Conservation (phyloP, 768 basidiomycete species). For the Russula sp. region DNA sequence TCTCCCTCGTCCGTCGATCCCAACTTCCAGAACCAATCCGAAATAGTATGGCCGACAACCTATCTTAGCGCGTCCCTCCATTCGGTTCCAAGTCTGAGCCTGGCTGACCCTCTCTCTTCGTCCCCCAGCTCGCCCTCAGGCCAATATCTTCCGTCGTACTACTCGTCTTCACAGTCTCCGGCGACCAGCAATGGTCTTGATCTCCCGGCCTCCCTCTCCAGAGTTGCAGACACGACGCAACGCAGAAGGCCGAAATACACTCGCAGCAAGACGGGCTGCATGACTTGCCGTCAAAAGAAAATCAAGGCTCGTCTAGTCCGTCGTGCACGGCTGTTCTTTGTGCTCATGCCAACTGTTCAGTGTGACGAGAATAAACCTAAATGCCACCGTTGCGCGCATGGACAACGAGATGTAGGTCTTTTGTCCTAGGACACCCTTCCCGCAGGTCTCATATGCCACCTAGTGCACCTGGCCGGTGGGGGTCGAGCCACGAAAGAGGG, state of each 20-base stretch:
- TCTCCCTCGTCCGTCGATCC: constrained; percentile 28
- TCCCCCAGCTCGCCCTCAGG: constrained; percentile 26
- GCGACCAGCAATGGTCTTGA: constrained; percentile 38
- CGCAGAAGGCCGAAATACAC: constrained; percentile 90
- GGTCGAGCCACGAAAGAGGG: constrained; percentile 65
- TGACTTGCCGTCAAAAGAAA: constrained; percentile 91
- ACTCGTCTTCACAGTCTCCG: constrained; percentile 29
- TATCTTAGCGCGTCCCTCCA: constrained; percentile 31
- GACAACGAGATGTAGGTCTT: constrained; percentile 67
- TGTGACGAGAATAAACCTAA: constrained; percentile 89
- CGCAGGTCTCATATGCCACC: not conserved
- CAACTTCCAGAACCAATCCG: constrained; percentile 26
- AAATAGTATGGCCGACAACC: constrained; percentile 31
- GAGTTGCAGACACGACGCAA: constrained; percentile 45
- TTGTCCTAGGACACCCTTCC: not conserved
- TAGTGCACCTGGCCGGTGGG: constrained; percentile 85
- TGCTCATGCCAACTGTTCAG: constrained; percentile 33
- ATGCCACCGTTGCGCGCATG: constrained; percentile 82
- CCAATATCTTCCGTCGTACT: constrained; percentile 29
- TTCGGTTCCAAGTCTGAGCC: not conserved
- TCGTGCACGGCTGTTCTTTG: not conserved
- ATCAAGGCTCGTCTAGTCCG: constrained; percentile 66
- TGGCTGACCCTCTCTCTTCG: constrained; percentile 13
- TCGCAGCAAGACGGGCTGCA: constrained; percentile 89
- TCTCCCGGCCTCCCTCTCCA: constrained; percentile 37